phyloP scores from a whole-genome alignment of 2,329 filamentous ascomycete genomes.

The Dactylonectria macrodidyma region DNA sequence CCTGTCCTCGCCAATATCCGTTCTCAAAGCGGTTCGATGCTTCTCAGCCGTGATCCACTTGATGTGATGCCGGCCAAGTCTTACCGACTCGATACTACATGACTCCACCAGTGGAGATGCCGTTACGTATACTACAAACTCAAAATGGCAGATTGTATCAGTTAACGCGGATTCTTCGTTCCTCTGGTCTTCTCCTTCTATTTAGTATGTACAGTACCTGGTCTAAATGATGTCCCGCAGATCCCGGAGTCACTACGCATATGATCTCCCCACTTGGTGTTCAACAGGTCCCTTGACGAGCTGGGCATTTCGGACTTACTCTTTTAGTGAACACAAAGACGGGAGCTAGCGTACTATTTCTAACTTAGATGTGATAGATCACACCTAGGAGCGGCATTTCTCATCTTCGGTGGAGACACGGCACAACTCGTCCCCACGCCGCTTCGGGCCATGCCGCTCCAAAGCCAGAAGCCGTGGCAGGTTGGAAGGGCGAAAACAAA shows the following conservation, averaged over 20 bases:
- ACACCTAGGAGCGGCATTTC: too few relatives aligned
- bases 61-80: too few relatives aligned
- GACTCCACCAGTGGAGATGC: too few relatives aligned
- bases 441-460: conserved; percentile 2
- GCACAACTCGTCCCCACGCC: neutral
- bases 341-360: too few relatives aligned
- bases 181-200: neutral
- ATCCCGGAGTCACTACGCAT: neutral
- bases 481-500: neutral
- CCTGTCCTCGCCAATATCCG: too few relatives aligned
- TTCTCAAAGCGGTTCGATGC: too few relatives aligned
- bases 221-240: neutral
- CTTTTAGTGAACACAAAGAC: too few relatives aligned
- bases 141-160: neutral
- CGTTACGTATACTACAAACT: too few relatives aligned
- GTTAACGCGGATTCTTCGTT: neutral
- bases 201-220: neutral
- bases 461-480: neutral
- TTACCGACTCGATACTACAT: too few relatives aligned
- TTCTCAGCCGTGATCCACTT: too few relatives aligned
- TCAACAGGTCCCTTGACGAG: neutral
- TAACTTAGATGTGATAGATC: too few relatives aligned
- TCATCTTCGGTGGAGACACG: too few relatives aligned
- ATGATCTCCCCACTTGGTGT: neutral
- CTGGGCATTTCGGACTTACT: neutral